Percentiles rank a stretch among this genome's conserved stretches.
phyloP scores from a whole-genome alignment of 108 stramenopile genomes.

The Schizochytrium sp. region DNA sequence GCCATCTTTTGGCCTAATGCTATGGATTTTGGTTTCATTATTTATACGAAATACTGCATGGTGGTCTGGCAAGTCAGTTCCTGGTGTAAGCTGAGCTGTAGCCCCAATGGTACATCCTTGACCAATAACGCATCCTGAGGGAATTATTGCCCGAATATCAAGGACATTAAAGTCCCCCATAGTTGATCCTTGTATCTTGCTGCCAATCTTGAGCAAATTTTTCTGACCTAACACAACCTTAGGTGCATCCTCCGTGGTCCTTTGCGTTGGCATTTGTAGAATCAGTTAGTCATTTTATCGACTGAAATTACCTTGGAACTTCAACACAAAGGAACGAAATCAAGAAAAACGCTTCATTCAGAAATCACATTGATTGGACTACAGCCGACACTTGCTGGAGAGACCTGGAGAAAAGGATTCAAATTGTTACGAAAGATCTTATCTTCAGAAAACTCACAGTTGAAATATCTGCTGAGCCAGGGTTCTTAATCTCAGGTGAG shows the following conservation, averaged over 20 bases:
- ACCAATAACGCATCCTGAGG: neutral
- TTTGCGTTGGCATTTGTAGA: neutral
- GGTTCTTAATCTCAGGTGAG: too few species aligned
- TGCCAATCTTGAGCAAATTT: slow-evolving; percentile 5
- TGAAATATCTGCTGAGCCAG: too few species aligned
- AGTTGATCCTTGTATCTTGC: slow-evolving; percentile 25
- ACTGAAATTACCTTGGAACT: neutral
- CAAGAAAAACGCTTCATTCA: neutral
- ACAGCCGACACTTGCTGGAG: too few species aligned
- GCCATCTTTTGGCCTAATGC: neutral
- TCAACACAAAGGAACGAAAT: neutral
- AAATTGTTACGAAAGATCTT: too few species aligned
- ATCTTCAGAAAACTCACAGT: too few species aligned
- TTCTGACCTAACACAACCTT: neutral
- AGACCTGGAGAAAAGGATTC: too few species aligned
- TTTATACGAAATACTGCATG: slow-evolving; percentile 20
- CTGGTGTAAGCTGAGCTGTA: slow-evolving; percentile 15
- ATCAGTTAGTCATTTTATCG: neutral
- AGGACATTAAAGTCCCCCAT: slow-evolving; percentile 4
- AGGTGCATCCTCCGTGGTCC: neutral
- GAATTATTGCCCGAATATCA: neutral
- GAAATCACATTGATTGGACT: too few species aligned
- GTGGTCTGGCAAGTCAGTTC: neutral
- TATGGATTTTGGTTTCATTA: slow-evolving; percentile 25
- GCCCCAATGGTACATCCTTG: slow-evolving; percentile 21